These are phyloP conservation scores for Eragrostis tef DNA, from an alignment of 202 grass and related monocot species.

Conservation along the genomic window DNA sequence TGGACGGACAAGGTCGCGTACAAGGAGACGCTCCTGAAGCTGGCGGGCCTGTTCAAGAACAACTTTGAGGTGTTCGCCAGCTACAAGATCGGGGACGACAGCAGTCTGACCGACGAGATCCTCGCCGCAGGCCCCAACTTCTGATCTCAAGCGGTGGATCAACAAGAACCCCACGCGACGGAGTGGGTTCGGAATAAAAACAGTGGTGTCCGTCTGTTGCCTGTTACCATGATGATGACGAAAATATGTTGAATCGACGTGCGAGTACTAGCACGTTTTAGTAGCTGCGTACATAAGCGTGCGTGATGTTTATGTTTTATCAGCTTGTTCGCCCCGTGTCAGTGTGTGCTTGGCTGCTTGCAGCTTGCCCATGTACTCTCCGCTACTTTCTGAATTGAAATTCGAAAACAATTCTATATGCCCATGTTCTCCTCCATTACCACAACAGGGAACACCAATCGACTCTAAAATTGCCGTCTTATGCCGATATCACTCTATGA, in stretches of 20 bases:
- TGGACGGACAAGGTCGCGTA: slow-evolving; percentile 84
- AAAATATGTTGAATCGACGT: slow-evolving; percentile 38
- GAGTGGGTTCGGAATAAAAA: slow-evolving; percentile 56
- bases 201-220: slow-evolving; percentile 9
- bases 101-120: slow-evolving; percentile 84
- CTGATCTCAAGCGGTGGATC: slow-evolving; percentile 49
- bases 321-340: background rate
- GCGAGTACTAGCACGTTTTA: background rate
- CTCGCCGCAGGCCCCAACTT: slow-evolving; percentile 89
- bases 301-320: background rate
- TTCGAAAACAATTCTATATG: too few species aligned
- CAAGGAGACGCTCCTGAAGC: slow-evolving; percentile 78
- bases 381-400: too few species aligned
- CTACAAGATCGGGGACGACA: slow-evolving; percentile 80
- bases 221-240: slow-evolving; percentile 42
- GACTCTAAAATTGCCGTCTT: background rate
- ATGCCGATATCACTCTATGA: background rate
- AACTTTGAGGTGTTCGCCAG: slow-evolving; percentile 98
- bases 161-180: slow-evolving; percentile 15
- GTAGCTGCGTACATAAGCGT: slow-evolving; percentile 18
- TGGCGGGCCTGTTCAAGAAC: slow-evolving; percentile 89
- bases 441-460: background rate
- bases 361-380: too few species aligned
- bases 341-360: slow-evolving; percentile 20
- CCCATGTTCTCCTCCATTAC: background rate